Conservation (phyloP, 148 eudicot genomes). For the Fagopyrum esculentum region DNA sequence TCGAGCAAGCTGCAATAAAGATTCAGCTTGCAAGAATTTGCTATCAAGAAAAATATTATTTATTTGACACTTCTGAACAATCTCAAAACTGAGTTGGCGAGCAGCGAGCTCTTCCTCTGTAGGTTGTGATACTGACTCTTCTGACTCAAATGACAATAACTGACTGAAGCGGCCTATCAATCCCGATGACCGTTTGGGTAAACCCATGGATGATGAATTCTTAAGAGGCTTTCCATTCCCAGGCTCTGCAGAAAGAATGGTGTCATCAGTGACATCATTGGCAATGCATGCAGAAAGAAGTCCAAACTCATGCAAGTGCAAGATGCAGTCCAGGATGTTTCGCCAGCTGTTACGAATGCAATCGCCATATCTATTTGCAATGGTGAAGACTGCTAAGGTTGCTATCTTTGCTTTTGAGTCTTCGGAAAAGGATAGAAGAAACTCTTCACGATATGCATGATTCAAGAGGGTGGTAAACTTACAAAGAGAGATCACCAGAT, state of each 20-base stretch:
- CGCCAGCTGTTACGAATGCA: constrained; percentile 20
- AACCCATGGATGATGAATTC: constrained; percentile 1
- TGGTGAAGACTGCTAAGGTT: constrained; percentile 16
- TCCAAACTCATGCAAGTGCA: constrained; percentile 25
- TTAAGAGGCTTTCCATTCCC: constrained; percentile 14
- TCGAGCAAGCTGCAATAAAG: constrained; percentile 23
- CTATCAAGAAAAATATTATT: constrained; percentile 22
- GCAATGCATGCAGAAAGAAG: constrained; percentile 18
- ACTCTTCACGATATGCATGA: constrained; percentile 18
- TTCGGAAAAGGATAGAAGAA: constrained; percentile 18
- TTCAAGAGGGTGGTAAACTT: constrained; percentile 23
- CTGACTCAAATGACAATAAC: constrained; percentile 20
- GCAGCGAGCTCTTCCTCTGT: constrained; percentile 26
- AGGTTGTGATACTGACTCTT: constrained; percentile 20
- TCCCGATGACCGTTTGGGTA: constrained; percentile 17
- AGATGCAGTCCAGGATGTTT: constrained; percentile 22
- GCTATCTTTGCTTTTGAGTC: constrained; percentile 28
- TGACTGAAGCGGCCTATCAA: constrained; percentile 29
- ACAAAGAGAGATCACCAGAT: constrained; percentile 28
- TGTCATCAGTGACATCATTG: constrained; percentile 21
- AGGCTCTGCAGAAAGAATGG: constrained; percentile 9
- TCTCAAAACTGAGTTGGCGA: constrained; percentile 18
- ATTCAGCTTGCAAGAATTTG: constrained; percentile 23
- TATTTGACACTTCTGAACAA: constrained; percentile 21
- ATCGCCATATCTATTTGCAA: constrained; percentile 26